Conservation (phyloP, 495 filamentous ascomycete species). For the Melanomma pulvis-pyrius region DNA sequence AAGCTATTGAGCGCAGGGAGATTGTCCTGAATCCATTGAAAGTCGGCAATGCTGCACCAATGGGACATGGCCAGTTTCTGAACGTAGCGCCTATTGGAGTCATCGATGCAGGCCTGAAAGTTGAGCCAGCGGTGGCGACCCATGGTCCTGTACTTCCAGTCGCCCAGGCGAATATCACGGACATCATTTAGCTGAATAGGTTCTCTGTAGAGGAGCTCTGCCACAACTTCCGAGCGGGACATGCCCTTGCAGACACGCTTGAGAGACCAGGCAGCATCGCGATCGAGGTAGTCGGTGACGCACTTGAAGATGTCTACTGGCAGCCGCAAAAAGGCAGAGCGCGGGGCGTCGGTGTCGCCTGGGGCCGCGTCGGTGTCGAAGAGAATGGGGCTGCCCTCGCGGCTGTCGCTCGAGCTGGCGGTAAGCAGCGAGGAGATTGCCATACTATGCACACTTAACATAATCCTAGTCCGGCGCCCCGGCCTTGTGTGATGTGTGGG, state of each 20-base stretch:
- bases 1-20: slow-evolving; percentile 23
- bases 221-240: slow-evolving; percentile 18
- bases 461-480: not conserved
- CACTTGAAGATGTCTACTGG: slow-evolving; percentile 37
- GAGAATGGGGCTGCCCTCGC: slow-evolving; percentile 5
- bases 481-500: not conserved
- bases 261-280: slow-evolving; percentile 23
- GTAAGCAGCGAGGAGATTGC: not conserved
- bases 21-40: slow-evolving; percentile 32
- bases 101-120: slow-evolving; percentile 25
- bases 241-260: slow-evolving; percentile 30
- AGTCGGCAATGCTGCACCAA: slow-evolving; percentile 29
- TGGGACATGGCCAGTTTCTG: slow-evolving; percentile 34
- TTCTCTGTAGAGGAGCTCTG: slow-evolving; percentile 26
- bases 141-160: slow-evolving; percentile 28
- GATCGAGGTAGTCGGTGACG: slow-evolving; percentile 29
- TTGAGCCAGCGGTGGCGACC: slow-evolving; percentile 23
- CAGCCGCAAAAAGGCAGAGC: slow-evolving; percentile 25
- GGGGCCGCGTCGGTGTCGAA: not conserved
- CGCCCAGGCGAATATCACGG: slow-evolving; percentile 14
- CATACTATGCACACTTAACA: not conserved
- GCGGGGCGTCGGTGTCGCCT: not conserved
- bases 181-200: slow-evolving; percentile 32
- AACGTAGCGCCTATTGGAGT: slow-evolving; percentile 26
- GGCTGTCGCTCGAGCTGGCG: slow-evolving; percentile 5